phyloP scores from a whole-genome alignment of 352 stramenopile species.

The Phytophthora colocasiae region DNA sequence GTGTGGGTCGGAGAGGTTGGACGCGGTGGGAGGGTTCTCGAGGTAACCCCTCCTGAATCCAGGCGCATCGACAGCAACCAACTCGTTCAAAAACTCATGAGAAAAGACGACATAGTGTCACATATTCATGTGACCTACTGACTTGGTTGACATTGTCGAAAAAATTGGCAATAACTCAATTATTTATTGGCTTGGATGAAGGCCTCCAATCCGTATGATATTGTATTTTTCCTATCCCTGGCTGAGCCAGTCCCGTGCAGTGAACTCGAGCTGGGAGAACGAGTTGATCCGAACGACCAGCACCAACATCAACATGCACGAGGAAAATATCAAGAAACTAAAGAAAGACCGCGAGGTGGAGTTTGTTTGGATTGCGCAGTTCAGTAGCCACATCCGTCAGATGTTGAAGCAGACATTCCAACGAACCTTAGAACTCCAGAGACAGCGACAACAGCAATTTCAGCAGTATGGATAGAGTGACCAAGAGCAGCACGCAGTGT shows the following conservation, averaged over 20 bases:
- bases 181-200: no score
- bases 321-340: slow-evolving; percentile 45
- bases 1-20: no score
- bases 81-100: no score
- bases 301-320: slow-evolving; percentile 49
- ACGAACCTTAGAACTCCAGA: slow-evolving; percentile 37
- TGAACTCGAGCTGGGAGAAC: slow-evolving; percentile 50
- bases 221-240: no score
- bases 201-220: no score
- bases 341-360: slow-evolving; percentile 71
- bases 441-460: slow-evolving; percentile 31
- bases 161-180: no score
- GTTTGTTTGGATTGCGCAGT: slow-evolving; percentile 82
- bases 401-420: slow-evolving; percentile 52
- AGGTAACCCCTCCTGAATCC: no score
- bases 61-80: no score
- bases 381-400: slow-evolving; percentile 56
- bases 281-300: slow-evolving; percentile 51
- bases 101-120: no score
- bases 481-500: slow-evolving; percentile 13
- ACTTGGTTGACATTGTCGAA: no score
- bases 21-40: no score
- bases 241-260: slow-evolving; percentile 30
- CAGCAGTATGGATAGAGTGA: slow-evolving; percentile 23
- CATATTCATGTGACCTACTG: no score